Base-by-base conservation (phyloP, 2,329 filamentous ascomycete species). In the Penicillium concentricum region DNA sequence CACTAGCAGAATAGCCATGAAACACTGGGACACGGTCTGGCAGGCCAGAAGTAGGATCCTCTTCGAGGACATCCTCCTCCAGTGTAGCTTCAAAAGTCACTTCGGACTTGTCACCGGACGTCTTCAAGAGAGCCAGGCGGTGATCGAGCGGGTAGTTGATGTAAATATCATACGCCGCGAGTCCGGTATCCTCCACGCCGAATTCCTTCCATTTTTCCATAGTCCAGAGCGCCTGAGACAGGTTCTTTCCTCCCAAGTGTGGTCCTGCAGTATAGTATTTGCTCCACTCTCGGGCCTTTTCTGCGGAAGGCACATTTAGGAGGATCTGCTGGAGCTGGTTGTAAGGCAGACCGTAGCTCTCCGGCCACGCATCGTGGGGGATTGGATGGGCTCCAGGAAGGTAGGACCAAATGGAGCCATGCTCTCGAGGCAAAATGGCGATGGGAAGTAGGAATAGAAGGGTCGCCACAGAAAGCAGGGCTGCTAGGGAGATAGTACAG, bases 1-100 rank as follows among this genome's bases (percentile, higher is more conserved):
- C 93, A 58, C 82, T 92, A 5, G 92, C 92, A 4, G 91, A 96
- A 74, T 97, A 97, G 51, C 93, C 94, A 70, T 97, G 93, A 78
- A 97, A 97, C 0, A 89, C 93, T 1, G 93, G 92, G 24, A 97
- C 83, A 30, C 91, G 82, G 67, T 92, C 83, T 10, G 83, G 75
- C 44, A 91, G 78, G 22, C 86, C 83, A 18, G 87, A 91, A 0
- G 92, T 95, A 3, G 86, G 83, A 71, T 99, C 94, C 51, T 96
- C 87, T 0, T 91, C 82, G 5, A 97, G 78, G 2, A 93, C 82
- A 69, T 96, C 91, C 73, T 99, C 94, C 65, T 90, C 86, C 39
- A 97, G 77, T 1, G 85, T 87, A 0, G 92, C 93, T 69, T 92
- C 86, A 68, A 88, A 96, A n/a, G 83, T 81, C 28, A 92, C 81